A percentile compares a stretch with the other conserved stretches of the same genome.
phyloP scores from a whole-genome alignment of 495 filamentous ascomycete genomes.

The Physcia stellaris region DNA sequence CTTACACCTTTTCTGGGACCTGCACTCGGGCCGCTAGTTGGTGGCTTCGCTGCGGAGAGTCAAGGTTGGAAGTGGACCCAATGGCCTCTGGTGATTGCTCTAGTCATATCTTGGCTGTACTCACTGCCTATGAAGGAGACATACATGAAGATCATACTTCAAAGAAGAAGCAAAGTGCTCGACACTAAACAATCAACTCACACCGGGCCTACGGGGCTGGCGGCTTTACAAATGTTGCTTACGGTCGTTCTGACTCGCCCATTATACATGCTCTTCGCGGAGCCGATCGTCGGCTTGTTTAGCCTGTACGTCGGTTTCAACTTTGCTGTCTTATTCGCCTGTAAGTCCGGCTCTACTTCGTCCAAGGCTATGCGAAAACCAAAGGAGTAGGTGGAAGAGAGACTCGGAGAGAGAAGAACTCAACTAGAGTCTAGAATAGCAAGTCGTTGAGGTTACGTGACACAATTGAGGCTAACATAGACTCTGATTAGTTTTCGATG shows the following conservation, averaged over 20 bases:
- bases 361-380: too few species aligned
- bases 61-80: constrained; percentile 52
- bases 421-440: too few species aligned
- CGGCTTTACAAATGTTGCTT: constrained; percentile 33
- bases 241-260: constrained; percentile 47
- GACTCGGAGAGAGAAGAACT: too few species aligned
- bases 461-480: too few species aligned
- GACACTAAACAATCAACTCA: constrained; percentile 24
- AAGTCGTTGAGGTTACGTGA: too few species aligned
- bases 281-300: constrained; percentile 50
- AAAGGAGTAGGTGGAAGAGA: too few species aligned
- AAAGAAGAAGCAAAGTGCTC: constrained; percentile 31
- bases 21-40: constrained; percentile 43
- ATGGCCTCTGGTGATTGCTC: constrained; percentile 36
- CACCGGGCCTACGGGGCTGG: constrained; percentile 18
- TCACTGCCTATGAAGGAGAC: constrained; percentile 39
- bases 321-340: constrained; percentile 50
- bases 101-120: constrained; percentile 25
- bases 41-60: constrained; percentile 43
- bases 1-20: constrained; percentile 45
- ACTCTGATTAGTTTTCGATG: too few species aligned
- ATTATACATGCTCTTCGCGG: constrained; percentile 46
- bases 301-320: constrained; percentile 49
- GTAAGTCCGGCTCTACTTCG: too few species aligned
- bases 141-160: constrained; percentile 47